Evolutionary conservation across 108 stramenopile species (phyloP), one percentile per base, ranked within the genome.

Genomic region (Fistulifera pelliculosa): DNA sequence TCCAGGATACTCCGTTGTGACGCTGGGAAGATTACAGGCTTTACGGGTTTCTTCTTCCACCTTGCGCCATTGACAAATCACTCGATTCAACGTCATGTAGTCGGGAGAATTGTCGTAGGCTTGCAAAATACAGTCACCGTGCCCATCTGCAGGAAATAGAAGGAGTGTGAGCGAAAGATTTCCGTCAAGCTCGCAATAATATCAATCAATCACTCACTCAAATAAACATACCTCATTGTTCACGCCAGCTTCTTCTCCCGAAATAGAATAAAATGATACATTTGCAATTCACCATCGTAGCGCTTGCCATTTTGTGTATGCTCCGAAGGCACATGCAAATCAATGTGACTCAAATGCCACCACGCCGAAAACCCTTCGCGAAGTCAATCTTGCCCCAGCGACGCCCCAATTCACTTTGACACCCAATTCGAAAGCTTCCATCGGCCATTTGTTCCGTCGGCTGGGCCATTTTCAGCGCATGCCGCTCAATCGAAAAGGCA

Each of bases 51-150:
- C 39, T 7, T 76, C 68, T 61, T 76, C 75, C 3, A 61, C 54
- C 26, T 48, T 25, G 17, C 75, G 56, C 67, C 66, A 76, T 52
- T 68, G 66, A 52, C 75, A 76, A 62, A 76, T 71, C 17, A 76
- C 40, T 25, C 68, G 64, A 41, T 76, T 68, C 19, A 76, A 26
- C 38, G 49, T 61, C 8, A 19, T 47, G 16, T 52, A 71, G 0
- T 63, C 58, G 1, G 52, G 2, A 22, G 35, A n/a, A 52, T 56
- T 42, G 16, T 66, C 54, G 55, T 76, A 68, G 27, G 54, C 70
- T 48, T 71, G 39, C 6, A 71, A 41, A 76, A 76, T 21, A 76
- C 54, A n/a, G 58, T 38, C 7, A 76, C 66, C 14, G 50, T 64
- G 42, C 66, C 70, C 50, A 71, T 31, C 58, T 76, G 61, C 18